Evolutionary conservation across 768 basidiomycete genomes (phyloP).

Genomic region (Hericium rajendrae): DNA sequence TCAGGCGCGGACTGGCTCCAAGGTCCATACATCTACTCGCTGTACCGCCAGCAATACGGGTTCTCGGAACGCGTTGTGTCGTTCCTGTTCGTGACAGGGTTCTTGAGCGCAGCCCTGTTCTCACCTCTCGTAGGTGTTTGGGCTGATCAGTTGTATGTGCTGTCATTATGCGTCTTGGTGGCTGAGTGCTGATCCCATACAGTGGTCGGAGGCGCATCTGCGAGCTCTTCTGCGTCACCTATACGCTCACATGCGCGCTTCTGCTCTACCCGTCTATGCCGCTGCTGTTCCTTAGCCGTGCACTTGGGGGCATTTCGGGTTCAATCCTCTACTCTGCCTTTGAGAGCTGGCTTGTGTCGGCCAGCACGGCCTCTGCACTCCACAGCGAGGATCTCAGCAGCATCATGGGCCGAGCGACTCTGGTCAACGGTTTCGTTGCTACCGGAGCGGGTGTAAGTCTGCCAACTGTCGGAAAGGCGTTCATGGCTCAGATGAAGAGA

Average conservation of each 20-base stretch:
- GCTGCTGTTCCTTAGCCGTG: constrained; percentile 50
- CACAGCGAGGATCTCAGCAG: constrained; percentile 49
- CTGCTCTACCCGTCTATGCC: constrained; percentile 49
- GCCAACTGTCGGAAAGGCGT: not conserved
- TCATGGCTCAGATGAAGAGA: not conserved
- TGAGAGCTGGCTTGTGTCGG: constrained; percentile 69
- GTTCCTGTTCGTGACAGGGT: constrained; percentile 69
- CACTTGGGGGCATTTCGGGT: constrained; percentile 63
- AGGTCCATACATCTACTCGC: constrained; percentile 69
- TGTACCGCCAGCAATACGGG: constrained; percentile 60
- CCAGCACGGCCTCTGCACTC: constrained; percentile 41
- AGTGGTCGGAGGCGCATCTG: constrained; percentile 65
- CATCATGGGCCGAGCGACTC: constrained; percentile 66
- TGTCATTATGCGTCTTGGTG: not conserved
- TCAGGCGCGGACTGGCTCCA: constrained; percentile 73
- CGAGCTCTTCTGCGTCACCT: constrained; percentile 62
- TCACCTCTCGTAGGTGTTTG: constrained; percentile 67
- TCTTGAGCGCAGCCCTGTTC: constrained; percentile 56
- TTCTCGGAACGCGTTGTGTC: constrained; percentile 59
- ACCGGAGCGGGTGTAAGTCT: constrained; percentile 55
- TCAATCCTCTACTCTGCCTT: constrained; percentile 71
- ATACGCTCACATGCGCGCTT: constrained; percentile 48
- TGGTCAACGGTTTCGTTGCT: constrained; percentile 67
- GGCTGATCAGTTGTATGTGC: constrained; percentile 66
- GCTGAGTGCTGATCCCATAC: not conserved